Conservation (phyloP, 108 stramenopile genomes). For the Cyclostephanos tholiformis region DNA sequence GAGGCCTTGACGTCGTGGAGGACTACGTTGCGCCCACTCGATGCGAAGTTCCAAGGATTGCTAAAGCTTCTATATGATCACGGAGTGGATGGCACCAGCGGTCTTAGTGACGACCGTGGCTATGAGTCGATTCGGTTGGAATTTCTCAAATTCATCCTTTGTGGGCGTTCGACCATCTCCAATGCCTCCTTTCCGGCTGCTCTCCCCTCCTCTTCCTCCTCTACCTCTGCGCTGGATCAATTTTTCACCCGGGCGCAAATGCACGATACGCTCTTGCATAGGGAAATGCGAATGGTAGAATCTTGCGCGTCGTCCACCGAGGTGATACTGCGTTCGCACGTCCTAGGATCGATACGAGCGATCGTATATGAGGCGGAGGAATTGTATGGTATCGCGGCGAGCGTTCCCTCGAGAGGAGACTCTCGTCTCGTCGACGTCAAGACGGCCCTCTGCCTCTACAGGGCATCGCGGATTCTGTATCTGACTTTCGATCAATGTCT, state of each 20-base stretch:
- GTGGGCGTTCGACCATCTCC: slow-evolving; percentile 60
- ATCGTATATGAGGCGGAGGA: slow-evolving; percentile 64
- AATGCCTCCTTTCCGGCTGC: neutral
- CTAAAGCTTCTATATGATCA: slow-evolving; percentile 62
- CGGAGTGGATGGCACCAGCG: slow-evolving; percentile 41
- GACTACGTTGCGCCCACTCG: slow-evolving; percentile 70
- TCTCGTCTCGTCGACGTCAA: slow-evolving; percentile 23
- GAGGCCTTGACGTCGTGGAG: slow-evolving; percentile 62
- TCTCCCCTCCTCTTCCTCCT: slow-evolving; percentile 14
- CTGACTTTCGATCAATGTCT: slow-evolving; percentile 54
- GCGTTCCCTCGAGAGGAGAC: neutral
- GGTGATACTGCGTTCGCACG: slow-evolving; percentile 47
- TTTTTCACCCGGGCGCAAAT: slow-evolving; percentile 80
- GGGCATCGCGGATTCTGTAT: slow-evolving; percentile 37
- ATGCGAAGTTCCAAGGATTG: slow-evolving; percentile 65
- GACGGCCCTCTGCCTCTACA: slow-evolving; percentile 31
- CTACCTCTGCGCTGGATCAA: slow-evolving; percentile 83
- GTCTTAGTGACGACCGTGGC: slow-evolving; percentile 24
- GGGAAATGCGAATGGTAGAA: slow-evolving; percentile 60
- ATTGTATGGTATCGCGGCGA: slow-evolving; percentile 57
- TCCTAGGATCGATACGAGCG: slow-evolving; percentile 64
- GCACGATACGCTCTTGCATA: slow-evolving; percentile 78
- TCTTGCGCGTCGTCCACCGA: slow-evolving; percentile 73
- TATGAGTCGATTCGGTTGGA: slow-evolving; percentile 38
- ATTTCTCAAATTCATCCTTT: slow-evolving; percentile 71